Percentiles rank a stretch among this genome's conserved stretches.
phyloP scores from a whole-genome alignment of 2,329 filamentous ascomycete genomes.

The Alternaria sp. region DNA sequence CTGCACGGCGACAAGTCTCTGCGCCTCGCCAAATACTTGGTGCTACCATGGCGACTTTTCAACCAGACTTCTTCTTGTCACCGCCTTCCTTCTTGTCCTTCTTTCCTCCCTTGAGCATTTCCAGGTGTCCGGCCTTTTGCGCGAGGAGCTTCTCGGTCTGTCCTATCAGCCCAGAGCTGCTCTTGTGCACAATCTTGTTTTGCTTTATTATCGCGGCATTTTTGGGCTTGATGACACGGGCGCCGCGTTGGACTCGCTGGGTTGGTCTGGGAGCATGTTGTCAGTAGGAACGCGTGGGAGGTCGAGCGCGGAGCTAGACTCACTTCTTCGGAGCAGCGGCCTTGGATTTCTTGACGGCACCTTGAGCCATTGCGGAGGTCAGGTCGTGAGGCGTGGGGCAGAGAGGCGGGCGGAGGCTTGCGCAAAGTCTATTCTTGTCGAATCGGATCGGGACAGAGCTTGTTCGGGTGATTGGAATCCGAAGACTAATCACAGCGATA shows the following conservation, averaged over 20 bases:
- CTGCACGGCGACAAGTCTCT: background rate
- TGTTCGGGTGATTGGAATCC: slow-evolving; percentile 2
- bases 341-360: slow-evolving; percentile 57
- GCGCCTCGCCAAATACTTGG: background rate
- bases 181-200: slow-evolving; percentile 71
- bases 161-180: slow-evolving; percentile 67
- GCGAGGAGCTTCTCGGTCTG: slow-evolving; percentile 74
- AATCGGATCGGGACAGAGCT: background rate
- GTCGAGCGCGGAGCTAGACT: slow-evolving; percentile 9
- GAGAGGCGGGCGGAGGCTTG: slow-evolving; percentile 10
- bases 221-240: slow-evolving; percentile 71
- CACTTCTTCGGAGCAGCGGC: slow-evolving; percentile 52
- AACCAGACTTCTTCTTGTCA: slow-evolving; percentile 26
- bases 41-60: slow-evolving; percentile 9
- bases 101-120: slow-evolving; percentile 72
- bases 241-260: slow-evolving; percentile 60
- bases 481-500: slow-evolving; percentile 1
- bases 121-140: slow-evolving; percentile 73
- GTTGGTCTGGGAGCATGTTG: slow-evolving; percentile 17
- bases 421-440: background rate
- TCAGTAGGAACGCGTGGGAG: slow-evolving; percentile 11
- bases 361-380: slow-evolving; percentile 56
- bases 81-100: slow-evolving; percentile 55
- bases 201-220: slow-evolving; percentile 67
- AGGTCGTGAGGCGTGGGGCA: slow-evolving; percentile 6